Evolutionary conservation across 306 rosid species (phyloP), one percentile per base, ranked within the genome.

Genomic region (Benincasa hispida): DNA sequence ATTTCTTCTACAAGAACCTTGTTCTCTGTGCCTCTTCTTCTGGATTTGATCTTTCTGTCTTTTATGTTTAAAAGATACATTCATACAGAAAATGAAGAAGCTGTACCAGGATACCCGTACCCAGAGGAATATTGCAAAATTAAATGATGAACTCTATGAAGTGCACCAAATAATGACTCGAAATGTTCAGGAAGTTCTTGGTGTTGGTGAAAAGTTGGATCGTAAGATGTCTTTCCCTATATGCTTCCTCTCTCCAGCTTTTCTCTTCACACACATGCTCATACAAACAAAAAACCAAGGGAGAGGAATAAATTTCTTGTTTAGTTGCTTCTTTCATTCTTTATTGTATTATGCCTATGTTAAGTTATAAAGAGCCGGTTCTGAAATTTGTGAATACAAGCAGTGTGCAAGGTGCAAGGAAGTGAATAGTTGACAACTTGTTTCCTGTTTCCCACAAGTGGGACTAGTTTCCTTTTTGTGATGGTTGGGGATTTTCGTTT

Each of bases 151-250:
- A 82, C 98, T 95, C 34, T 95, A 92, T 78, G 99, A 95, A 87
- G 99, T 95, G 82, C 98, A 95, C 84, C 99, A 92, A 86, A 90
- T 95, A 79, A 92, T 95, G 98, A 95, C 99, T 63, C 97, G 99
- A 24, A 95, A 95, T 86, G 99, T 95, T 84, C 99, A 92, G 87
- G 98, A 95, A 82, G 98, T 95, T 85, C 96, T 95, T 81, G 99
- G 99, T 82, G 99, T 95, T 75, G 99, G 99, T 68, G 98, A 95
- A 89, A 95, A 92, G 85, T 89, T 95, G 90, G 98, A 95, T 84
- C 98, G 99, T 95, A 92, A 89, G 99, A 78, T 30, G 6, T 39
- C 21, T 65, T 62, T 17, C 47, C 55, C 54, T 21, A 18, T 15
- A 19, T 53, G 19, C 12, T 27, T 8, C 55, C 72, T 19, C 42